Conservation (phyloP, 2,329 filamentous ascomycete species). For the Cladophialophora exuberans region DNA sequence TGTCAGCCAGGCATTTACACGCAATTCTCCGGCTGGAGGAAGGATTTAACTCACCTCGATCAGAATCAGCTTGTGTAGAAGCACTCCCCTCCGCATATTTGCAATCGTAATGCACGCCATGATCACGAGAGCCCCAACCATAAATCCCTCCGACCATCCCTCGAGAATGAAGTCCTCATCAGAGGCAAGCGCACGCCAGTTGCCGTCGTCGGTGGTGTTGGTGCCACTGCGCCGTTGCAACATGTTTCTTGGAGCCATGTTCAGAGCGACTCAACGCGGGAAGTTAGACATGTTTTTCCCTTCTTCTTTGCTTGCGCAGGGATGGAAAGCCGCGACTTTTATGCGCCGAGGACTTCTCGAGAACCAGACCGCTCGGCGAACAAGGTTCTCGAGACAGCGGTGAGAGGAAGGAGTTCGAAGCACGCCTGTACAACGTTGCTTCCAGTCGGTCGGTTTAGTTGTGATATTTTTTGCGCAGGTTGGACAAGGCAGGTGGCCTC, state of each 20-base stretch:
- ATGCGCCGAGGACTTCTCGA: too few relatives aligned
- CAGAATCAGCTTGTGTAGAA: conserved; percentile 50
- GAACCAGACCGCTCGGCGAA: too few relatives aligned
- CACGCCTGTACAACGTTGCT: too few relatives aligned
- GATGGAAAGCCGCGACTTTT: too few relatives aligned
- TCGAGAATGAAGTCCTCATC: conserved; percentile 39
- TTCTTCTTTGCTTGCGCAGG: too few relatives aligned
- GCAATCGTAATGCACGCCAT: conserved; percentile 49
- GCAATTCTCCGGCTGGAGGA: background rate
- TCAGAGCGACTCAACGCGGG: conserved; percentile 1
- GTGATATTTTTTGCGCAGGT: too few relatives aligned
- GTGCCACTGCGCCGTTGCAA: conserved; percentile 16
- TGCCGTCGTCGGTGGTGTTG: conserved; percentile 16
- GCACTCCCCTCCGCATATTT: conserved; percentile 46
- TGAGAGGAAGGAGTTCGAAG: too few relatives aligned
- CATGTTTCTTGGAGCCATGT: conserved; percentile 19
- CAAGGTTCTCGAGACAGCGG: too few relatives aligned
- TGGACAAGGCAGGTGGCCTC: too few relatives aligned
- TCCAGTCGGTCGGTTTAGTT: too few relatives aligned
- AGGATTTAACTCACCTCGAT: conserved; percentile 40
- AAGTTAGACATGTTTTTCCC: background rate
- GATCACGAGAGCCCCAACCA: conserved; percentile 48
- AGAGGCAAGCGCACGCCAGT: conserved; percentile 30
- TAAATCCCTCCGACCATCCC: conserved; percentile 46
- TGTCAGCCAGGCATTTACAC: conserved; percentile 13